Conservation (phyloP, 2,329 filamentous ascomycete genomes). For the Tricladium varicosporioides region DNA sequence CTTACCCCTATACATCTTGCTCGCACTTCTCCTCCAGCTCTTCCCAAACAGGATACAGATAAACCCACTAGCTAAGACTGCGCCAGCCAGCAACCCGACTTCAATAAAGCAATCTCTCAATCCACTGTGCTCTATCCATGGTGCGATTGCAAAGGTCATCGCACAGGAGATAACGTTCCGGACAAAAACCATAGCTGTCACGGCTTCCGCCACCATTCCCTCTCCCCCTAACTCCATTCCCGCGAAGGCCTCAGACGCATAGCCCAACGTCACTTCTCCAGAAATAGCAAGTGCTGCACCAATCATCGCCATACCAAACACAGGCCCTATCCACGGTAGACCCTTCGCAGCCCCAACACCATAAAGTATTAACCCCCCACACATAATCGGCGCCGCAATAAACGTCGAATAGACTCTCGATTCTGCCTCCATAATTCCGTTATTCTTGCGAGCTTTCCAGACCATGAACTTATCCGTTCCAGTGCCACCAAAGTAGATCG, state of each 20-base stretch:
- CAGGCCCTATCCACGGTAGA: background rate
- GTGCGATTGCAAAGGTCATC: background rate
- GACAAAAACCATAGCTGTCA: background rate
- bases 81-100: background rate
- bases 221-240: background rate
- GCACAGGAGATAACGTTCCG: background rate
- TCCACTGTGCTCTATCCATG: background rate
- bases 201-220: background rate
- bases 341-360: background rate
- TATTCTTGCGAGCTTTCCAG: background rate
- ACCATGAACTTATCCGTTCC: background rate
- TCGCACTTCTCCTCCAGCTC: background rate
- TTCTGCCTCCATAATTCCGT: background rate
- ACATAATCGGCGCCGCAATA: background rate
- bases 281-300: background rate
- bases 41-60: background rate
- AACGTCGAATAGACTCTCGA: background rate
- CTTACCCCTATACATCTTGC: background rate
- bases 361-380: background rate
- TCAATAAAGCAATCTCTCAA: background rate
- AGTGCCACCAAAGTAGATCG: background rate
- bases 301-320: background rate
- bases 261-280: background rate
- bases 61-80: background rate
- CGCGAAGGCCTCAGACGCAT: background rate